Evolutionary conservation across 192 early-diverging fungal species (phyloP).

Genomic region (Rhizoclosmatium globosum): DNA sequence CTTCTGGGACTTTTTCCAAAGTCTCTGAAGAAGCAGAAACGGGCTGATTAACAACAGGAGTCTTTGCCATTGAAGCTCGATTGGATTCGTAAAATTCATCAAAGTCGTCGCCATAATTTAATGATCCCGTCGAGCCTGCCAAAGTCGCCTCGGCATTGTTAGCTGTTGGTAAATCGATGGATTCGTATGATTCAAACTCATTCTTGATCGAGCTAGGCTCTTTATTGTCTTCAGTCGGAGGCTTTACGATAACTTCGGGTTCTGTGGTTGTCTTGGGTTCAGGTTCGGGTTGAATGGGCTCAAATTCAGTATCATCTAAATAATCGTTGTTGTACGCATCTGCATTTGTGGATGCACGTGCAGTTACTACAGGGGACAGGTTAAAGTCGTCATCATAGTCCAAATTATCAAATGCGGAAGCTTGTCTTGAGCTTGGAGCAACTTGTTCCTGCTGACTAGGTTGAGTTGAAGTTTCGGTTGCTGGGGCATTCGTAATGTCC

Average conservation of each 20-base stretch:
- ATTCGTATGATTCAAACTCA: neutral
- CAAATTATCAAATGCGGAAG: neutral
- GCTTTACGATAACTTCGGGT: too few relatives aligned
- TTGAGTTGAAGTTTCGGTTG: neutral
- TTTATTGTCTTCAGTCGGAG: too few relatives aligned
- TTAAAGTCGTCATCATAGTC: neutral
- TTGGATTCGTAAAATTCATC: neutral
- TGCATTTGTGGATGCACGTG: neutral
- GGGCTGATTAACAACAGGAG: neutral
- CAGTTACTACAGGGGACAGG: neutral
- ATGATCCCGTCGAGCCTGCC: neutral
- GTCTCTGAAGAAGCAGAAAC: neutral
- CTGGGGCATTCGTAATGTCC: neutral
- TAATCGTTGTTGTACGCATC: neutral
- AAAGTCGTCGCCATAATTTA: slow-evolving; percentile 26
- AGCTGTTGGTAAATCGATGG: neutral
- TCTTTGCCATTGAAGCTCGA: neutral
- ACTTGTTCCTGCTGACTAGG: too few relatives aligned
- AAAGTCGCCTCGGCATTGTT: neutral
- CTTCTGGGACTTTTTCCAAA: neutral
- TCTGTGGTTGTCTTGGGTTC: too few relatives aligned
- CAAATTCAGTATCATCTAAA: slow-evolving; percentile 2
- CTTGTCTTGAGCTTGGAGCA: too few relatives aligned
- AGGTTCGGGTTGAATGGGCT: neutral
- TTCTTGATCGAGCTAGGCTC: neutral